These are phyloP conservation scores for Hemileia vastatrix DNA, from an alignment of 1,284 basidiomycete genomes.

Conservation along the genomic window DNA sequence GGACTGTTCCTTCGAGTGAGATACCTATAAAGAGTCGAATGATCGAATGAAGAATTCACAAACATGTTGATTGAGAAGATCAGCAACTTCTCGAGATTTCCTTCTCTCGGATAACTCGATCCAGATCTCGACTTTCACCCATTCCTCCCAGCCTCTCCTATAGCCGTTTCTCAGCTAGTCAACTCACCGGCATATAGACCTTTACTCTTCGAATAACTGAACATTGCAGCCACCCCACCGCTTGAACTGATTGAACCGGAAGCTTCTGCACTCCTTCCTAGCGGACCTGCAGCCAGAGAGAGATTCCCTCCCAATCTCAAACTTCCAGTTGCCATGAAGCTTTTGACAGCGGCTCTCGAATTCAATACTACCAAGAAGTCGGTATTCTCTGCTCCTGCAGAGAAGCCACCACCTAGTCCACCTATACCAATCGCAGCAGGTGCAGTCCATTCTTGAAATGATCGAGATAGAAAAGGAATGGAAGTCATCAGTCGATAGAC, in stretches of 20 bases:
- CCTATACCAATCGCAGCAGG: conserved; percentile 89
- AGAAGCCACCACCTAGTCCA: conserved; percentile 73
- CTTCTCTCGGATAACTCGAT: too few species aligned
- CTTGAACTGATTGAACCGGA: conserved; percentile 72
- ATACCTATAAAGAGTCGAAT: conserved; percentile 49
- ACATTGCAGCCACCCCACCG: conserved; percentile 88
- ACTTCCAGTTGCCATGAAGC: conserved; percentile 90
- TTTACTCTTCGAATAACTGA: conserved; percentile 86
- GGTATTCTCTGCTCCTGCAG: conserved; percentile 70
- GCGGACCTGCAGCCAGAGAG: conserved; percentile 70
- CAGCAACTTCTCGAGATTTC: too few species aligned
- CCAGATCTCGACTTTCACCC: too few species aligned
- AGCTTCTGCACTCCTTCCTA: conserved; percentile 90
- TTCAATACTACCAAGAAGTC: conserved; percentile 91
- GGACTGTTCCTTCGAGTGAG: conserved; percentile 87
- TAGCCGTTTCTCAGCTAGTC: too few species aligned
- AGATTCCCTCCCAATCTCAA: conserved; percentile 55
- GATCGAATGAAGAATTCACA: too few species aligned
- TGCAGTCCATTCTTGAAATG: conserved; percentile 87
- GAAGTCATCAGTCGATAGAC: neutral
- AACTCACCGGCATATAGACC: too few species aligned
- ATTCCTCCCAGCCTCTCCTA: too few species aligned
- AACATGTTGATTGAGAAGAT: too few species aligned
- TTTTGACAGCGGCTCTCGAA: conserved; percentile 56
- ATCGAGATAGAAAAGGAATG: neutral